phyloP scores from a whole-genome alignment of 2,329 filamentous ascomycete genomes.

The Stachybotrys chartarum region DNA sequence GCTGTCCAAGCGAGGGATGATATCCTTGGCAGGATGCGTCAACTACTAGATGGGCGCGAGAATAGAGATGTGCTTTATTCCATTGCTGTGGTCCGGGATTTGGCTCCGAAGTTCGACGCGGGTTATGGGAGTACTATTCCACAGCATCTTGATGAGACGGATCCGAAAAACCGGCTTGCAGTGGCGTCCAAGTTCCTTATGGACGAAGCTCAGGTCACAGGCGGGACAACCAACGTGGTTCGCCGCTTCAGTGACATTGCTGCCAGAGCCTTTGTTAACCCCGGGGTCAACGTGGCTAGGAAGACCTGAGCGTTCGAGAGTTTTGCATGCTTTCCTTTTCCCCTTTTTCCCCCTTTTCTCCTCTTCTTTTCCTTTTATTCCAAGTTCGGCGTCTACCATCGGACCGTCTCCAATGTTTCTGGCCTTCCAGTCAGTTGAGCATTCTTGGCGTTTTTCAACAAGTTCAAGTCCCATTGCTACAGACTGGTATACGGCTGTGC shows the following conservation, averaged over 20 bases:
- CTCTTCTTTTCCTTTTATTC: not conserved
- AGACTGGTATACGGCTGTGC: too few species aligned
- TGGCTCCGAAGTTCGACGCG: constrained; percentile 58
- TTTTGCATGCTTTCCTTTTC: too few species aligned
- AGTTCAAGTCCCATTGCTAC: too few species aligned
- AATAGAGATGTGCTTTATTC: constrained; percentile 89
- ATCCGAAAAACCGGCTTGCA: constrained; percentile 58
- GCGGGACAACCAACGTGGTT: constrained; percentile 69
- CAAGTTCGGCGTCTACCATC: too few species aligned
- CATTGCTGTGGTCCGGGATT: constrained; percentile 70
- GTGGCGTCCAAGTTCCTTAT: constrained; percentile 65
- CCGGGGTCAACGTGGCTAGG: constrained; percentile 39
- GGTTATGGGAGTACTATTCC: constrained; percentile 50
- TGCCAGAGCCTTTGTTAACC: constrained; percentile 49
- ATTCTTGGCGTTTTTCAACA: too few species aligned
- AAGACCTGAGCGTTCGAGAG: constrained; percentile 6
- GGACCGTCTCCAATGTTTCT: too few species aligned
- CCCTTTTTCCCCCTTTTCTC: not conserved
- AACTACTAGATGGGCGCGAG: constrained; percentile 70
- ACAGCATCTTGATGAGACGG: constrained; percentile 57
- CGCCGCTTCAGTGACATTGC: constrained; percentile 64
- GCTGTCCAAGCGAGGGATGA: constrained; percentile 53
- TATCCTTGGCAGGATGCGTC: constrained; percentile 57
- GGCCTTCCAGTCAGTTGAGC: too few species aligned
- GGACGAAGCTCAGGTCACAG: constrained; percentile 52